Base-by-base conservation (phyloP, 371 early-diverging fungal species). In the Rhizopus delemar region DNA sequence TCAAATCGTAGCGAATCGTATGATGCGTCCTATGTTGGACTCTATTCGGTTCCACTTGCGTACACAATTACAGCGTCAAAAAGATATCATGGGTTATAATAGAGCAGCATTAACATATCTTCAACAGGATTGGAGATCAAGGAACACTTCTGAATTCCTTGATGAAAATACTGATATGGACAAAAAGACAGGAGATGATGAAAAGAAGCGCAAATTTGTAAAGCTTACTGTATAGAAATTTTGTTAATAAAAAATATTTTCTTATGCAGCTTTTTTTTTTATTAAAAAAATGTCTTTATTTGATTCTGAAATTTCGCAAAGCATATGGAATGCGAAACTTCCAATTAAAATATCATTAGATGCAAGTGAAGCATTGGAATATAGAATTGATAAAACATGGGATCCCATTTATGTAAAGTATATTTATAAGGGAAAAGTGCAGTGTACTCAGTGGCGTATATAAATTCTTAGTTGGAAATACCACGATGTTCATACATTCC, bases 61-160 rank as follows among this genome's bases (percentile, higher is more conserved):
- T 28, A 60, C 70, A 1, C 80, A 76, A 46, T 77, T 96, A 33
- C 76, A 85, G 41, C 73, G 75, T 36, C 88, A 93, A 66, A 87
- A 92, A 53, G 88, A 91, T 57, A 64, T 85, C 33, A 80, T 91
- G 69, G 93, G 93, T 28, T 91, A 86, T 69, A 93, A 93, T 56
- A 69, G 89, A 51, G 91, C 90, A 13, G 92, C 86, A 1, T 75
- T 93, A 39, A 70, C 75, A 51, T 85, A 87, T 53, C 74, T 91
- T 45, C 84, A 83, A 52, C 80, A 88, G 29, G 89, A 90, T 51
- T 89, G 84, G 74, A 85, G 88, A 53, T 82, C 84, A 54, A 86
- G 83, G 59, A 85, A 85, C 48, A 88, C 88, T 6, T 77, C 88
- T 13, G 86, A 90, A 28, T 92, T 90, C 76, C 82, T 88, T 70